Base-by-base conservation (phyloP, 257 asterid genomes). In the Avicennia marina region DNA sequence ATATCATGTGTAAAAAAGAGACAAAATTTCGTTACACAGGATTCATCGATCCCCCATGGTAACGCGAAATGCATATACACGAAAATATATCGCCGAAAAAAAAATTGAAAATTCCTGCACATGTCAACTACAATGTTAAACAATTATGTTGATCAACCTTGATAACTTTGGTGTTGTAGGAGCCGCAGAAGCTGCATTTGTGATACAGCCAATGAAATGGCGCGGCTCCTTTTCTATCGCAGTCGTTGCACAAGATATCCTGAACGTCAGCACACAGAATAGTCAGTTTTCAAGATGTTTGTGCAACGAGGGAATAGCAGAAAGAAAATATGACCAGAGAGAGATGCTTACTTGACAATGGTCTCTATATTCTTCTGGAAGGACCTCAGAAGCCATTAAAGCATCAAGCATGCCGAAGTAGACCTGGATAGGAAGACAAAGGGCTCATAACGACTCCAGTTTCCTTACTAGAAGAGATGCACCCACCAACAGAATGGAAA, bases 391-490 rank as follows among this genome's bases (percentile, higher is more conserved):
- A 61, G 83, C 86, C 98, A 90, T 90, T 69, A 90, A 69, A 53
- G 95, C 98, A 38, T 90, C 96, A 39, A 90, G 95, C 96, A 90
- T 90, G 57, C 95, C 95, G 40, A 90, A 90, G 79, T 90, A 90
- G 40, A 90, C 98, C 98, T 86, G 72, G 41, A 49, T 5, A 62
- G 50, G 24, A 53, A 21, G 56, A 11, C 34, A 29, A 29, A 29
- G 7, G 8, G 4, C 8, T 29, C 34, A 29, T n/a, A n/a, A n/a
- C n/a, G n/a, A n/a, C n/a, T n/a, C n/a, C n/a, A n/a, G n/a, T n/a
- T n/a, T n/a, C n/a, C n/a, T n/a, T n/a, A n/a, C n/a, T n/a, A n/a
- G n/a, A n/a, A n/a, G n/a, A n/a, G n/a, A n/a, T n/a, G n/a, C n/a
- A n/a, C n/a, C n/a, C n/a, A n/a, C n/a, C n/a, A n/a, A n/a, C n/a